Conservation (phyloP, 805 yeast species). For the Lachancea waltii region DNA sequence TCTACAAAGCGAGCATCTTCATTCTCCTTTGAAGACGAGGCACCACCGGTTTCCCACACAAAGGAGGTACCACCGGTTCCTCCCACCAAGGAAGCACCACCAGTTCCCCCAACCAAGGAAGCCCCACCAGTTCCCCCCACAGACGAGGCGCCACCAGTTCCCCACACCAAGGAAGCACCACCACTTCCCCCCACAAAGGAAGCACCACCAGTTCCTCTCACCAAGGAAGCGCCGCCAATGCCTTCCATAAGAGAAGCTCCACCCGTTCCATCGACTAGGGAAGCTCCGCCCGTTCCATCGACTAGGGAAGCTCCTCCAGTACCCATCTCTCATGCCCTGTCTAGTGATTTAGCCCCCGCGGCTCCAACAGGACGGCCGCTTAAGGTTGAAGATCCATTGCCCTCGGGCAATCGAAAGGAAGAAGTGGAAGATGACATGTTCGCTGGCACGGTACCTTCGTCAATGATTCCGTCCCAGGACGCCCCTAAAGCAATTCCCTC, state of each 20-base stretch:
- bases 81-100: not conserved
- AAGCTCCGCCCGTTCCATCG: conserved; percentile 7
- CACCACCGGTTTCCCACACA: not conserved
- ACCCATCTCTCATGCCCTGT: too few species aligned
- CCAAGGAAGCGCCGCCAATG: not conserved
- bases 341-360: too few species aligned
- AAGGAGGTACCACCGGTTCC: not conserved
- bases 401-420: too few species aligned
- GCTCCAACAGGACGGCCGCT: not conserved
- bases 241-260: not conserved
- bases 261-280: conserved; percentile 5
- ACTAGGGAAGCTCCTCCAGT: too few species aligned
- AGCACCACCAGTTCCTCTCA: not conserved
- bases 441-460: too few species aligned
- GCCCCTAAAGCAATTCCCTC: conserved; percentile 11
- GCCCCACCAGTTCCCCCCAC: not conserved
- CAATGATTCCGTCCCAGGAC: conserved; percentile 4
- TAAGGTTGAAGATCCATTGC: too few species aligned
- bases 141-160: not conserved
- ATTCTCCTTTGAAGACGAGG: not conserved
- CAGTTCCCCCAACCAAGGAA: not conserved
- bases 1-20: not conserved
- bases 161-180: not conserved
- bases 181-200: not conserved
- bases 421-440: too few species aligned